Conservation (phyloP, 2,329 filamentous ascomycete genomes). For the Neospermospora avenae region DNA sequence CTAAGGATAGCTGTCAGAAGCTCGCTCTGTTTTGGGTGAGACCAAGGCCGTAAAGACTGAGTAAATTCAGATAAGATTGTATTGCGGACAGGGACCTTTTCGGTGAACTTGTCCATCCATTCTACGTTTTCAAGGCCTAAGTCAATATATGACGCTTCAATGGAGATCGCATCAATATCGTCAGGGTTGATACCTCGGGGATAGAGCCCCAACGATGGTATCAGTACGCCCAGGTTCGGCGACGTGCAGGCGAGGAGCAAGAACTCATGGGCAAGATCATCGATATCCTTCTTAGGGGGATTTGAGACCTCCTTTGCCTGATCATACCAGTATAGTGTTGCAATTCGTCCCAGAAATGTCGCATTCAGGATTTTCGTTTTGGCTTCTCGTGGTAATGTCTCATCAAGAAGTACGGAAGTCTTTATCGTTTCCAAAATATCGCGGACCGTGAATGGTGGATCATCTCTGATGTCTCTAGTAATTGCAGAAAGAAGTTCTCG, state of each 20-base stretch:
- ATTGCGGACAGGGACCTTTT: slow-evolving; percentile 74
- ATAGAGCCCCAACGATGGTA: slow-evolving; percentile 80
- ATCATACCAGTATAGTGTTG: slow-evolving; percentile 65
- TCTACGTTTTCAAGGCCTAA: slow-evolving; percentile 66
- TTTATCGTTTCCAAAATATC: slow-evolving; percentile 73
- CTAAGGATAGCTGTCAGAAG: slow-evolving; percentile 77
- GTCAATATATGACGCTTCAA: slow-evolving; percentile 50
- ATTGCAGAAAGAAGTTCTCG: slow-evolving; percentile 65
- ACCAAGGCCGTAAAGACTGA: slow-evolving; percentile 77
- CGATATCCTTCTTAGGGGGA: slow-evolving; percentile 51
- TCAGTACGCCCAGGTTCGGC: slow-evolving; percentile 67
- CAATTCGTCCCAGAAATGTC: slow-evolving; percentile 67
- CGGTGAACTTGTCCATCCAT: slow-evolving; percentile 64
- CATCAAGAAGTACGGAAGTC: slow-evolving; percentile 69
- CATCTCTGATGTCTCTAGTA: slow-evolving; percentile 73
- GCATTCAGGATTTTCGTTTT: slow-evolving; percentile 77
- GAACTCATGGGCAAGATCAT: slow-evolving; percentile 71
- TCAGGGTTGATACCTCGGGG: slow-evolving; percentile 65
- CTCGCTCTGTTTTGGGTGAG: slow-evolving; percentile 75
- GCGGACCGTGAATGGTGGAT: slow-evolving; percentile 69
- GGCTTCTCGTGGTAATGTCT: slow-evolving; percentile 65
- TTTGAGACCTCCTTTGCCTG: slow-evolving; percentile 44
- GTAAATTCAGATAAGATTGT: slow-evolving; percentile 74
- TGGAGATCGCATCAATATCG: slow-evolving; percentile 43
- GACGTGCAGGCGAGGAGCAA: slow-evolving; percentile 73